phyloP scores from a whole-genome alignment of 441 rosid species.

The Flueggea neowawraea region DNA sequence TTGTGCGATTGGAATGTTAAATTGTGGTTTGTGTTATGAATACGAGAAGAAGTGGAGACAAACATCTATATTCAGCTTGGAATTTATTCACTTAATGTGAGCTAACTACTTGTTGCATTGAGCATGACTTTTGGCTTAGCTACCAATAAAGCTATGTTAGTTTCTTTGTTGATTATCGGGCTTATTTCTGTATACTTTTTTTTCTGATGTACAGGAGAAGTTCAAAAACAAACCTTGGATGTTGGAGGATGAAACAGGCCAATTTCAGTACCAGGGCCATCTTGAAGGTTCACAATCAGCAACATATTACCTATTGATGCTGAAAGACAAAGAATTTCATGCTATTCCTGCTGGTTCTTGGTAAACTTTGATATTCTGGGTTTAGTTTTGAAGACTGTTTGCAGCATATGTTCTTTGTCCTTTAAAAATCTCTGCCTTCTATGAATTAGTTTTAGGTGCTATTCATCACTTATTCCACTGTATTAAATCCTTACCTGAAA shows the following conservation, averaged over 20 bases:
- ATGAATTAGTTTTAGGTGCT: neutral
- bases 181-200: neutral
- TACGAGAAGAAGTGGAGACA: too few relatives aligned
- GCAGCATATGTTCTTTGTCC: neutral
- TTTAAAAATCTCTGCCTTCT: neutral
- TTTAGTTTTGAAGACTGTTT: neutral
- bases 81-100: too few relatives aligned
- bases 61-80: too few relatives aligned
- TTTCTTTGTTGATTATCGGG: neutral
- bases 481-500: neutral
- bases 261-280: slow-evolving; percentile 84
- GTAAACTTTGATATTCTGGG: slow-evolving; percentile 28
- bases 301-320: slow-evolving; percentile 81
- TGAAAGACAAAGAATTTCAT: slow-evolving; percentile 77
- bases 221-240: slow-evolving; percentile 90
- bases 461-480: neutral
- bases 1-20: too few relatives aligned
- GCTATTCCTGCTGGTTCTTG: slow-evolving; percentile 99
- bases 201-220: slow-evolving; percentile 54
- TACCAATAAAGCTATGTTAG: neutral
- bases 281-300: slow-evolving; percentile 98
- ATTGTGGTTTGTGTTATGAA: too few relatives aligned
- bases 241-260: slow-evolving; percentile 95
- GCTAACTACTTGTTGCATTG: too few relatives aligned
- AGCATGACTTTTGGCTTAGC: too few relatives aligned